A percentile compares a stretch with the other conserved stretches of the same genome.
phyloP scores from a whole-genome alignment of 73 alveolate species.

The Paramecium octaurelia region DNA sequence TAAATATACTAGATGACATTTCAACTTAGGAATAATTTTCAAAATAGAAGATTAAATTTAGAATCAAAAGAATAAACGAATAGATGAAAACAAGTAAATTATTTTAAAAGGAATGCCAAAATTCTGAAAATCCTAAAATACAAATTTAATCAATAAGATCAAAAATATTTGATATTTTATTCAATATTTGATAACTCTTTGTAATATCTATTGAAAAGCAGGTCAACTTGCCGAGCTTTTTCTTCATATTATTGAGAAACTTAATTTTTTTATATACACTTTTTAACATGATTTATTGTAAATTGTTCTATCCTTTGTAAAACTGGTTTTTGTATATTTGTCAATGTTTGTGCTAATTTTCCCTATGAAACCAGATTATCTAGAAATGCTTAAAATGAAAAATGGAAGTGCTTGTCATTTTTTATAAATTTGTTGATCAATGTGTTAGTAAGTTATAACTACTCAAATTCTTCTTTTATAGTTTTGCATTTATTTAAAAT shows the following conservation, averaged over 20 bases:
- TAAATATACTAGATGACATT: not conserved
- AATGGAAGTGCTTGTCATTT: constrained; percentile 1
- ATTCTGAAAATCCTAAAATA: not conserved
- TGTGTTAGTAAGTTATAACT: constrained; percentile 29
- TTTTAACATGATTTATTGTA: constrained; percentile 1
- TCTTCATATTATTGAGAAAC: not conserved
- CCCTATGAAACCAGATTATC: not conserved
- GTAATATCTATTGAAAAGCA: not conserved
- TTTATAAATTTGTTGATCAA: not conserved
- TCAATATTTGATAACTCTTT: not conserved
- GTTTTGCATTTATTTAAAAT: not conserved
- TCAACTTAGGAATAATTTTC: not conserved
- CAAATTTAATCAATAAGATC: not conserved
- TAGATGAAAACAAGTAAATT: not conserved
- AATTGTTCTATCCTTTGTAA: not conserved
- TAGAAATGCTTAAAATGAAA: not conserved
- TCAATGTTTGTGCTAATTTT: not conserved
- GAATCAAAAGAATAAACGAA: not conserved
- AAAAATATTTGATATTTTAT: not conserved
- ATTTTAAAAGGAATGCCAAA: not conserved
- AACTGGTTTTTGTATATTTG: not conserved
- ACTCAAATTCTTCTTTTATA: constrained; percentile 1
- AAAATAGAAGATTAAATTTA: not conserved
- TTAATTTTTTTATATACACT: not conserved
- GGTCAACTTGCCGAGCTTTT: not conserved